Evolutionary conservation across 805 yeast genomes (phyloP).

Genomic region (Ogataea populi-albae): DNA sequence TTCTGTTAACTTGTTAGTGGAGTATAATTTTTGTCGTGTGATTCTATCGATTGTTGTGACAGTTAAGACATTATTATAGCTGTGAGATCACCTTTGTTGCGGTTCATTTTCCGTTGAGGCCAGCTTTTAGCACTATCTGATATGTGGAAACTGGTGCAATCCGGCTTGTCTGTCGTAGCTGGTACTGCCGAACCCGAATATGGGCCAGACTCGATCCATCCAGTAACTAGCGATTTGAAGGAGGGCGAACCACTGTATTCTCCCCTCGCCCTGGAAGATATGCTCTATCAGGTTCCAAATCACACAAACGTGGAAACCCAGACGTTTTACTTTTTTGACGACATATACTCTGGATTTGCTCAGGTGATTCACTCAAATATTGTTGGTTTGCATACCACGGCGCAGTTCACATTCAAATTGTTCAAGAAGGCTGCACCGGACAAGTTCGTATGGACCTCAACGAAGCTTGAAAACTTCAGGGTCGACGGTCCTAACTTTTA

Average conservation of each 20-base stretch:
- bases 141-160: slow-evolving; percentile 36
- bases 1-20: slow-evolving; percentile 5
- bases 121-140: background rate
- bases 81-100: background rate
- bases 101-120: background rate
- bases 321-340: slow-evolving; percentile 75
- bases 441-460: slow-evolving; percentile 81
- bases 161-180: slow-evolving; percentile 76
- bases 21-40: too few relatives aligned
- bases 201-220: slow-evolving; percentile 86
- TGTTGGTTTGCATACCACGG: slow-evolving; percentile 82
- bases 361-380: slow-evolving; percentile 93
- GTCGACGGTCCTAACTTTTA: slow-evolving; percentile 68
- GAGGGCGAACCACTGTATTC: slow-evolving; percentile 56
- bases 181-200: slow-evolving; percentile 98
- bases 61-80: too few relatives aligned
- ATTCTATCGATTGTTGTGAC: too few relatives aligned
- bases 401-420: slow-evolving; percentile 90
- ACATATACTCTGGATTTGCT: slow-evolving; percentile 78
- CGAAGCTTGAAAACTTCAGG: slow-evolving; percentile 76
- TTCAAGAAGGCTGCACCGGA: slow-evolving; percentile 53
- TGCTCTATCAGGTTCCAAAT: slow-evolving; percentile 69
- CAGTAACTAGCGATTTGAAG: slow-evolving; percentile 59
- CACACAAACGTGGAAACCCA: slow-evolving; percentile 94
- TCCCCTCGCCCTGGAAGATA: slow-evolving; percentile 61